Base-by-base conservation (phyloP, 345 rosid genomes). In the Acer negundo region DNA sequence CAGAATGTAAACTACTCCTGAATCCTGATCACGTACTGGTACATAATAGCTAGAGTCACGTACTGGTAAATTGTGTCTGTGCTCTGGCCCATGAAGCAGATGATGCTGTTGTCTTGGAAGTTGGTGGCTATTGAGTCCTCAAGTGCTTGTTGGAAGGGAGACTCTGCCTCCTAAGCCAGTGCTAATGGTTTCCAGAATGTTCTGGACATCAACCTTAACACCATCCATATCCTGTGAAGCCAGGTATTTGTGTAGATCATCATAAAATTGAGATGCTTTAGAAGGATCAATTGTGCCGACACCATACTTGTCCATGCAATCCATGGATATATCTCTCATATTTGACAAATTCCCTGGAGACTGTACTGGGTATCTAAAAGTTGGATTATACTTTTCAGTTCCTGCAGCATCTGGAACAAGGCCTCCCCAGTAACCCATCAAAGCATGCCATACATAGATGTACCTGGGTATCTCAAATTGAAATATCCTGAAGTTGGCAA, bases 371-470 rank as follows among this genome's bases (percentile, higher is more conserved):
- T 80, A 78, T 69, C 72, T 82, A 70, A 89, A 49, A 69, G 55
- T 70, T 13, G 87, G 89, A 73, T 80, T 84, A 51, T 89, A 86
- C 56, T 67, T 79, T 78, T 77, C 78, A 19, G 83, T 83, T 22
- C 73, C 85, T 8, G 10, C 61, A 19, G 83, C 83, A 79, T 87
- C 74, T 13, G 87, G 93, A 81, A 28, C 83, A 62, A 89, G 88
- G 73, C 93, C 93, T 74, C 93, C 93, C 93, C 93, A 86, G 72
- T 86, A 87, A 26, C 93, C 93, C 74, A 86, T 22, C 53, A 89
- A 69, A 42, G 93, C 91, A 74, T 86, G 93, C 90, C 91, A 87
- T 28, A 82, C 84, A 74, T 87, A 87, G 19, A 86, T 89, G 55
- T 86, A 89, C 81, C 89, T 89, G 83, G 71, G 63, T 55, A 70